These are phyloP conservation scores for Furcasterigmium sp. DNA, from an alignment of 2,329 filamentous ascomycete genomes.

Conservation along the genomic window DNA sequence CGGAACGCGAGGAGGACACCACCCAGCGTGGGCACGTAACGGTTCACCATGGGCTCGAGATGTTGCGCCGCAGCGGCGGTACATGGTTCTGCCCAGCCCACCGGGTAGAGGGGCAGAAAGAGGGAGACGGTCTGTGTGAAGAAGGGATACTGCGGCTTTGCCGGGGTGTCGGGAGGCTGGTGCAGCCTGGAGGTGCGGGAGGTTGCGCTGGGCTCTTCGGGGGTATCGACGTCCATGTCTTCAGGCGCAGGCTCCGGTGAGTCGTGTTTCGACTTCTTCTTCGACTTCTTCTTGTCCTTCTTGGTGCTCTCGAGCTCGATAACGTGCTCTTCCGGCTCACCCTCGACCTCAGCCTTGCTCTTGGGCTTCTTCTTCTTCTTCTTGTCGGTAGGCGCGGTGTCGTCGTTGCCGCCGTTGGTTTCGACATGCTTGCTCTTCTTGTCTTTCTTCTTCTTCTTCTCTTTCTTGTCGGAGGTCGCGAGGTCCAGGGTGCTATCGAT, in stretches of 20 bases:
- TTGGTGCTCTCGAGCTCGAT: conserved; percentile 6
- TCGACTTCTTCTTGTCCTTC: conserved; percentile 24
- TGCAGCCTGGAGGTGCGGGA: conserved; percentile 25
- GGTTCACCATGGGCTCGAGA: conserved; percentile 68
- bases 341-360: conserved; percentile 16
- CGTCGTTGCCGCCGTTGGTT: neutral
- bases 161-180: conserved; percentile 28
- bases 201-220: conserved; percentile 14
- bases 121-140: conserved; percentile 75
- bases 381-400: conserved; percentile 13
- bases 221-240: conserved; percentile 33
- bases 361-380: conserved; percentile 25
- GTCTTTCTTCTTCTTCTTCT: conserved; percentile 20
- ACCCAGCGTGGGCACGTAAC: conserved; percentile 66
- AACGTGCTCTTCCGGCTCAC: conserved; percentile 4
- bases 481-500: conserved; percentile 18
- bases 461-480: conserved; percentile 25
- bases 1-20: conserved; percentile 73
- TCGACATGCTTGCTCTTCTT: conserved; percentile 5
- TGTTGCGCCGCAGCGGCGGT: conserved; percentile 69
- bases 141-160: conserved; percentile 60
- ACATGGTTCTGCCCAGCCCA: conserved; percentile 63
- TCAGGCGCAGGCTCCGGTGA: conserved; percentile 19
- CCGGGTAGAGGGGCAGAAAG: conserved; percentile 69
- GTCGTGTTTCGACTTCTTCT: conserved; percentile 18